Evolutionary conservation across 305 asterid species (phyloP).

Genomic region (Fraxinus sp.): DNA sequence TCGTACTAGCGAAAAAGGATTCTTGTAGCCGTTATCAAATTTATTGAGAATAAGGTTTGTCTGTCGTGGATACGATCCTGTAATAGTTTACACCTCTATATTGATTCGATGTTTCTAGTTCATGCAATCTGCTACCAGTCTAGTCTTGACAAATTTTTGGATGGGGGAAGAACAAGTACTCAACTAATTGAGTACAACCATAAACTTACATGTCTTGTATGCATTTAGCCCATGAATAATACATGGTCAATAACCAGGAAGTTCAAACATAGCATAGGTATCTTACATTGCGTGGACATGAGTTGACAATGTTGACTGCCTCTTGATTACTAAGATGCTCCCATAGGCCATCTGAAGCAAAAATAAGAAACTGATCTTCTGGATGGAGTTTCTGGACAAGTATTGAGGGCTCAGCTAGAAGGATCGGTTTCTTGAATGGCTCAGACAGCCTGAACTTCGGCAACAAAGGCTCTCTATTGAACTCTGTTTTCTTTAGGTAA

Average conservation of each 20-base stretch:
- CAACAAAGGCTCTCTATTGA: conserved; percentile 60
- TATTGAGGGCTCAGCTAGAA: conserved; percentile 66
- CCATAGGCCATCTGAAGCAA: conserved; percentile 85
- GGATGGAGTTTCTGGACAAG: conserved; percentile 53
- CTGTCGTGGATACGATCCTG: not conserved
- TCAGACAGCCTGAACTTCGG: conserved; percentile 60
- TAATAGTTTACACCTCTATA: not conserved
- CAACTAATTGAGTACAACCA: not conserved
- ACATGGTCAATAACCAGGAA: not conserved
- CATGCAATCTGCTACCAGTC: not conserved
- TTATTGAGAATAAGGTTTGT: not conserved
- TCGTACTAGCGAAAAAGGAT: not conserved
- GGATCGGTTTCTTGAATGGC: conserved; percentile 59
- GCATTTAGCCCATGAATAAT: not conserved
- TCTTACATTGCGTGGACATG: conserved; percentile 51
- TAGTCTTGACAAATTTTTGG: not conserved
- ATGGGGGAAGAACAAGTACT: not conserved
- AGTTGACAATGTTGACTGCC: conserved; percentile 66
- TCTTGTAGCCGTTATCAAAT: not conserved
- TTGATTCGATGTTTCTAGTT: not conserved
- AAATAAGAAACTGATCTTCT: conserved; percentile 67
- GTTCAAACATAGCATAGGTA: conserved; percentile 6
- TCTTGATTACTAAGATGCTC: conserved; percentile 76
- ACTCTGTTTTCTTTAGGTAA: conserved; percentile 66
- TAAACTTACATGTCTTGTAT: not conserved